These are phyloP conservation scores for Paramyrothecium roridum DNA, from an alignment of 2,329 filamentous ascomycete species.

Conservation along the genomic window DNA sequence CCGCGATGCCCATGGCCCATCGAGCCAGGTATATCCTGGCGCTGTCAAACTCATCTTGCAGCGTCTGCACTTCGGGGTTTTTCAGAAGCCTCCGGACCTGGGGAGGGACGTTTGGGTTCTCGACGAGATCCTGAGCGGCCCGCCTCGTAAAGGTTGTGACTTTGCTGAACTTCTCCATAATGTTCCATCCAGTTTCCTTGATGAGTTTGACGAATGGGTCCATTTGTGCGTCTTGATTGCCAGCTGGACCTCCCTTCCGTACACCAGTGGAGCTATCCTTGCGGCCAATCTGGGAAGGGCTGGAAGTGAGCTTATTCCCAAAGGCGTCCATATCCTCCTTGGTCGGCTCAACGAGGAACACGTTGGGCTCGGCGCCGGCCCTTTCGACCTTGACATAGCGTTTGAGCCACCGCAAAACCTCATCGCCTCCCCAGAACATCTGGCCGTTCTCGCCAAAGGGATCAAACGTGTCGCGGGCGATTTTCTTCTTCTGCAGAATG, in stretches of 20 bases:
- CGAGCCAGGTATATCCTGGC: slow-evolving; percentile 89
- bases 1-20: slow-evolving; percentile 98
- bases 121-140: slow-evolving; percentile 86
- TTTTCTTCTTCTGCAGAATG: slow-evolving; percentile 86
- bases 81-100: slow-evolving; percentile 81
- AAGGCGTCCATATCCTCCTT: slow-evolving; percentile 83
- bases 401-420: slow-evolving; percentile 87
- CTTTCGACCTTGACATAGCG: slow-evolving; percentile 80
- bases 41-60: slow-evolving; percentile 97
- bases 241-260: slow-evolving; percentile 27
- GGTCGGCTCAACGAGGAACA: slow-evolving; percentile 86
- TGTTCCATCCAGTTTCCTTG: slow-evolving; percentile 93
- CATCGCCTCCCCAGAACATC: slow-evolving; percentile 97
- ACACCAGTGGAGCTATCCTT: slow-evolving; percentile 28
- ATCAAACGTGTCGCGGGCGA: slow-evolving; percentile 81
- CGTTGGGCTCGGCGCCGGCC: slow-evolving; percentile 81
- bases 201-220: slow-evolving; percentile 91
- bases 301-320: slow-evolving; percentile 55
- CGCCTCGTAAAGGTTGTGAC: slow-evolving; percentile 93
- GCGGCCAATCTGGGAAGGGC: slow-evolving; percentile 15
- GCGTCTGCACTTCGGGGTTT: slow-evolving; percentile 89
- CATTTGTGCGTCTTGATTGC: slow-evolving; percentile 67
- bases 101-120: slow-evolving; percentile 87
- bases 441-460: slow-evolving; percentile 81
- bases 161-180: slow-evolving; percentile 94